These are phyloP conservation scores for Phialocephala subalpina DNA, from an alignment of 2,329 filamentous ascomycete genomes.

Conservation along the genomic window DNA sequence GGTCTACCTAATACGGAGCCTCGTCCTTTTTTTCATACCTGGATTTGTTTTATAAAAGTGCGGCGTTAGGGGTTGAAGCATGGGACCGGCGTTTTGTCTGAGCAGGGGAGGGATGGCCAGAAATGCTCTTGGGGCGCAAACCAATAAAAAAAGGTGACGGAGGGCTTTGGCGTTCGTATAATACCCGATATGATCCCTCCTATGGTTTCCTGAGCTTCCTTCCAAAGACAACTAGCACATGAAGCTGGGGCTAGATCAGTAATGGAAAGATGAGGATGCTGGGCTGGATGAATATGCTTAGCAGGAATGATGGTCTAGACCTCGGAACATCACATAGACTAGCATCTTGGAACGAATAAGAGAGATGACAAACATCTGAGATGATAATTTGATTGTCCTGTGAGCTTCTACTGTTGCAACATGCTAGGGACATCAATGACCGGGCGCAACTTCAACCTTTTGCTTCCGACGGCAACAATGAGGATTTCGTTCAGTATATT, in stretches of 20 bases:
- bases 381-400: neutral
- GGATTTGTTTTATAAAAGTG: slow-evolving; percentile 2
- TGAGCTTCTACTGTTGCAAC: no score
- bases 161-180: slow-evolving; percentile 2
- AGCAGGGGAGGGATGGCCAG: neutral
- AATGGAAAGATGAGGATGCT: neutral
- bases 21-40: slow-evolving; percentile 13
- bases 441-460: no score
- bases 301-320: neutral
- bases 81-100: slow-evolving; percentile 8
- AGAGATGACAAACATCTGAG: neutral
- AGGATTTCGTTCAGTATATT: no score
- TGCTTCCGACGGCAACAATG: no score
- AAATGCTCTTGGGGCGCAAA: neutral
- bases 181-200: slow-evolving; percentile 8
- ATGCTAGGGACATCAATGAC: no score
- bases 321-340: slow-evolving; percentile 4
- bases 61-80: slow-evolving; percentile 8
- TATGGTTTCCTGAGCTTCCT: neutral
- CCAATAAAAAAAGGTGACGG: slow-evolving; percentile 12
- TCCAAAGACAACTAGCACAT: neutral
- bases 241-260: neutral
- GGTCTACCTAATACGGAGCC: slow-evolving; percentile 6
- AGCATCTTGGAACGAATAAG: slow-evolving; percentile 2
- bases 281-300: slow-evolving; percentile 7